A percentile compares a stretch with the other conserved stretches of the same genome.
Conservation (phyloP, 75 land plant species). For the Selaginella tamariscina region DNA sequence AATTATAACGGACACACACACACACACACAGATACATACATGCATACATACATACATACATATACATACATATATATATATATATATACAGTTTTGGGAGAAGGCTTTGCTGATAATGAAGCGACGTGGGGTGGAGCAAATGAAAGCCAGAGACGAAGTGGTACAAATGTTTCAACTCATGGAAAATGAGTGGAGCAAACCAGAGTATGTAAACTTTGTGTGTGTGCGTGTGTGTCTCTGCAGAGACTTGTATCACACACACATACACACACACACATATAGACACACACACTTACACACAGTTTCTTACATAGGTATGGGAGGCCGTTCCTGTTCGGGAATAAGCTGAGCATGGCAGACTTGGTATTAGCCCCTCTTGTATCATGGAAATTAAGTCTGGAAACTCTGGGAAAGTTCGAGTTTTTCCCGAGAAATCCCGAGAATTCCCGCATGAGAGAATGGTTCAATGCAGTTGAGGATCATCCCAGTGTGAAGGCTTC, state of each 20-base stretch:
- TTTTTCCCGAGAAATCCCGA: background rate
- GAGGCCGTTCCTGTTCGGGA: background rate
- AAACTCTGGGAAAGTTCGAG: background rate
- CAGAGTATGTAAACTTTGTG: too few relatives aligned
- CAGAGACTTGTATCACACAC: too few relatives aligned
- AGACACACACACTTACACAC: too few relatives aligned
- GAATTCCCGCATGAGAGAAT: background rate
- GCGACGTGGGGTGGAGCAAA: background rate
- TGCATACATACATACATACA: too few relatives aligned
- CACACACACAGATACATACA: too few relatives aligned
- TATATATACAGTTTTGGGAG: conserved; percentile 3
- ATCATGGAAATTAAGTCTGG: background rate
- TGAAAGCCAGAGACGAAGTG: background rate
- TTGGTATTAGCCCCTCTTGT: background rate
- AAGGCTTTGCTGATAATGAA: background rate
- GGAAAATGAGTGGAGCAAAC: background rate
- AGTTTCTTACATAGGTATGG: too few relatives aligned
- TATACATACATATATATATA: too few relatives aligned
- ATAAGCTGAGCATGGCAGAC: background rate
- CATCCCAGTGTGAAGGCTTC: background rate
- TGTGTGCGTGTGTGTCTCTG: too few relatives aligned
- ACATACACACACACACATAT: too few relatives aligned
- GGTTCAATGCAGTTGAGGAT: background rate
- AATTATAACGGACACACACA: too few relatives aligned
- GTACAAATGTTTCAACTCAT: background rate